Conservation (phyloP, 306 rosid genomes). For the Ziziphus jujuba region DNA sequence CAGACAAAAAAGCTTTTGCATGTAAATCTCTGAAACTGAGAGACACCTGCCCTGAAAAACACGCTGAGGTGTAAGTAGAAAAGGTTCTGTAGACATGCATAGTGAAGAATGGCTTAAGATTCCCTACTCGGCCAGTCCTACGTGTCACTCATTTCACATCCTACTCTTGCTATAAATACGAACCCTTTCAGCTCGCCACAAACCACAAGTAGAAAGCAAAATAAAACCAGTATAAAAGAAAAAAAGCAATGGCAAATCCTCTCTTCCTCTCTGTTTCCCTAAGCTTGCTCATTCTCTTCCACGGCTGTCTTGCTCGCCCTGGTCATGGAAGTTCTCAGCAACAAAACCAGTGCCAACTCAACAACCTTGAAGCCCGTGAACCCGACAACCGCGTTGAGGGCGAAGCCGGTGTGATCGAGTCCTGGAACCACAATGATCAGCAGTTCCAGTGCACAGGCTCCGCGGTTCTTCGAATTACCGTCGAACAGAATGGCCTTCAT, state of each 20-base stretch:
- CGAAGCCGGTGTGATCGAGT: constrained; percentile 45
- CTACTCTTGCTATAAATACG: constrained; percentile 18
- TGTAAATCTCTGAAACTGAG: constrained; percentile 1
- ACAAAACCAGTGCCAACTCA: constrained; percentile 32
- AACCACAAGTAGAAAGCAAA: background rate
- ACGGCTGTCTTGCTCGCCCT: constrained; percentile 34
- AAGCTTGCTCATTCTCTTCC: constrained; percentile 38
- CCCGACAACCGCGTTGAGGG: constrained; percentile 39
- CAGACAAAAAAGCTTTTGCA: background rate
- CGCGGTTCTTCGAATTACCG: constrained; percentile 28
- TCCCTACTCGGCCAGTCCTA: background rate
- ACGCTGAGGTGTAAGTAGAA: constrained; percentile 18
- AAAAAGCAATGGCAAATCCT: constrained; percentile 14
- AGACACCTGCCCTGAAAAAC: constrained; percentile 12
- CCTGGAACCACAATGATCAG: constrained; percentile 44
- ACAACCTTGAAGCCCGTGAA: constrained; percentile 36
- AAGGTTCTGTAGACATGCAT: constrained; percentile 19
- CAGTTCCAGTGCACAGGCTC: constrained; percentile 44
- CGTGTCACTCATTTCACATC: constrained; percentile 1
- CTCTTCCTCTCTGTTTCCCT: constrained; percentile 39
- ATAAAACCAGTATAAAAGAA: too few relatives aligned
- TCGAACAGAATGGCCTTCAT: constrained; percentile 46
- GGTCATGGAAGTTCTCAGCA: background rate
- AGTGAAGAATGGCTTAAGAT: constrained; percentile 17
- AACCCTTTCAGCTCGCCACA: constrained; percentile 16